Evolutionary conservation across 495 filamentous ascomycete genomes (phyloP).

Genomic region (Annulohypoxylon nitens): DNA sequence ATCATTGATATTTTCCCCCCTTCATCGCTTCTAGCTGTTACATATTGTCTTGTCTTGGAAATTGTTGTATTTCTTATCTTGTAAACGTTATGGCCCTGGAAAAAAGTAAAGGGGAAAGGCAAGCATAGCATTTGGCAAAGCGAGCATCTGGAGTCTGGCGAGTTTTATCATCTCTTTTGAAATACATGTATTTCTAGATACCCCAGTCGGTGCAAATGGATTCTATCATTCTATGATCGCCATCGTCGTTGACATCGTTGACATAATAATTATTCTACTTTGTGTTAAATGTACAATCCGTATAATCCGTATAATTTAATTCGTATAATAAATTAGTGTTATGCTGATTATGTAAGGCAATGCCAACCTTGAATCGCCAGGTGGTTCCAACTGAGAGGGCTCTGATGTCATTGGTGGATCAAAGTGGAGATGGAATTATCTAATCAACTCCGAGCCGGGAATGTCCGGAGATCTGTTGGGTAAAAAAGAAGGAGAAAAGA

Average conservation of each 20-base stretch:
- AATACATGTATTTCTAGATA: constrained; percentile 40
- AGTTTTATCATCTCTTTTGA: constrained; percentile 17
- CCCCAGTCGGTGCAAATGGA: constrained; percentile 34
- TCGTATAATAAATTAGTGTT: background rate
- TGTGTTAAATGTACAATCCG: background rate
- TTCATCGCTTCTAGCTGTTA: constrained; percentile 6
- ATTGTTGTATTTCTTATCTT: constrained; percentile 14
- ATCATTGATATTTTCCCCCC: background rate
- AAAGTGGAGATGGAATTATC: background rate
- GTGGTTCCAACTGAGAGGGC: background rate
- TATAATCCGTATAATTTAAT: background rate
- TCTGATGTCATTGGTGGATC: constrained; percentile 11
- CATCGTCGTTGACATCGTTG: background rate
- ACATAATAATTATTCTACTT: constrained; percentile 3
- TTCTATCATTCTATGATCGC: background rate
- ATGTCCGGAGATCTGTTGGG: constrained; percentile 18
- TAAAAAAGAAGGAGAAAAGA: background rate
- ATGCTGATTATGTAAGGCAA: background rate
- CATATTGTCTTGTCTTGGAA: constrained; percentile 17
- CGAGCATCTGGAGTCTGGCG: constrained; percentile 43
- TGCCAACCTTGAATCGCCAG: background rate
- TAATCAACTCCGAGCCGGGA: constrained; percentile 18
- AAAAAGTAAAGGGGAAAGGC: constrained; percentile 14
- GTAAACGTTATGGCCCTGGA: background rate
- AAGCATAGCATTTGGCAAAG: constrained; percentile 45